phyloP scores from a whole-genome alignment of 306 rosid species.

The Amphicarpaea edgeworthii region DNA sequence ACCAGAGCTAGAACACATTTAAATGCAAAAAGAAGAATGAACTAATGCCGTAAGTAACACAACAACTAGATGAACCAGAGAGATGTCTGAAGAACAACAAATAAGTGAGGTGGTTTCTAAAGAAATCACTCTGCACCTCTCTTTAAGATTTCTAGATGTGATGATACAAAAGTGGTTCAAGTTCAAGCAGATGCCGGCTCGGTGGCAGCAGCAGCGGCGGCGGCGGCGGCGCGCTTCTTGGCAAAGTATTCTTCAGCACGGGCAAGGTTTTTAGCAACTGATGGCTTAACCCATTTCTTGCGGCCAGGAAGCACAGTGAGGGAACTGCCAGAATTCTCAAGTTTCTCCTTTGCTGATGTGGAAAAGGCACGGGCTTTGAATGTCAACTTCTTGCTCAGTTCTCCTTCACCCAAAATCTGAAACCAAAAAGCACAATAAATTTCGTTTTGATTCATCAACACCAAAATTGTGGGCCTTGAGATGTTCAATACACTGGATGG shows the following conservation, averaged over 20 bases:
- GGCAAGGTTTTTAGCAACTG: slow-evolving; percentile 90
- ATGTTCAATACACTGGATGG: slow-evolving; percentile 3
- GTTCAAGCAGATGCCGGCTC: slow-evolving; percentile 61
- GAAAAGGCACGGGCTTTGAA: slow-evolving; percentile 91
- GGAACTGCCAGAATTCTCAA: slow-evolving; percentile 83
- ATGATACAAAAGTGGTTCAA: slow-evolving; percentile 1
- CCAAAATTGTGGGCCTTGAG: neutral
- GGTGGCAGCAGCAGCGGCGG: slow-evolving; percentile 68
- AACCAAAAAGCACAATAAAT: slow-evolving; percentile 35
- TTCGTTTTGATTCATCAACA: slow-evolving; percentile 24
- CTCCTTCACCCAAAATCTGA: slow-evolving; percentile 90
- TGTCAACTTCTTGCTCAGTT: slow-evolving; percentile 75
- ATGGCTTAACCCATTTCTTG: slow-evolving; percentile 97
- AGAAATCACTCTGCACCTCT: slow-evolving; percentile 38
- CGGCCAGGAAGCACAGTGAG: slow-evolving; percentile 88
- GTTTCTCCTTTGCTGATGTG: slow-evolving; percentile 86
- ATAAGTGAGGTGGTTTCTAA: slow-evolving; percentile 33
- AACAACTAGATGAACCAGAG: slow-evolving; percentile 25
- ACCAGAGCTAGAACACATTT: slow-evolving; percentile 27
- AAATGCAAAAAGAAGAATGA: slow-evolving; percentile 24
- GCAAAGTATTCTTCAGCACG: slow-evolving; percentile 97
- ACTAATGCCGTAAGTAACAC: slow-evolving; percentile 9
- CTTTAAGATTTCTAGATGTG: slow-evolving; percentile 31
- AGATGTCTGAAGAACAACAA: slow-evolving; percentile 32
- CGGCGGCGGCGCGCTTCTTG: slow-evolving; percentile 83